A percentile compares a stretch with the other conserved stretches of the same genome.
phyloP scores from a whole-genome alignment of 1,284 basidiomycete species.

The Pholiota adiposa region DNA sequence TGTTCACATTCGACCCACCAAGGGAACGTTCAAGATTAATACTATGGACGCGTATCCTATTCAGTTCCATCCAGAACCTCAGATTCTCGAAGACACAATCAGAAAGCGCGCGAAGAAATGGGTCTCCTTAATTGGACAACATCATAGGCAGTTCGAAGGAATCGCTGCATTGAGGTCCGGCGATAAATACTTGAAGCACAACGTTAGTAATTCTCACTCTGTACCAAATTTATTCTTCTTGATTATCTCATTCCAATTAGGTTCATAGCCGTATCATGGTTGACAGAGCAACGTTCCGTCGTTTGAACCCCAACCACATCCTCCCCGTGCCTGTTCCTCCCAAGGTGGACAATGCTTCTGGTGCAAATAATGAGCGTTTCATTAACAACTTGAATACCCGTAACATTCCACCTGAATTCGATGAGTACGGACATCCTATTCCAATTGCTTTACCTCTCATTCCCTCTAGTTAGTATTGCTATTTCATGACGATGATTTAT shows the following conservation, averaged over 20 bases:
- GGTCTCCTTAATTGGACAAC: conserved; percentile 50
- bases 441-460: neutral
- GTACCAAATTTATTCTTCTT: conserved; percentile 5
- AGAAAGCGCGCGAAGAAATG: conserved; percentile 56
- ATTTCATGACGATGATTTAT: neutral
- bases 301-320: conserved; percentile 51
- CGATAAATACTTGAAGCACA: conserved; percentile 45
- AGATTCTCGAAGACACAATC: conserved; percentile 39
- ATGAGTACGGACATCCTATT: conserved; percentile 27
- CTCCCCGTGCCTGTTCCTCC: conserved; percentile 38
- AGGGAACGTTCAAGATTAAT: conserved; percentile 53
- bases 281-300: conserved; percentile 54
- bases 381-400: neutral
- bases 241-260: conserved; percentile 22
- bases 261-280: conserved; percentile 57
- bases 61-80: conserved; percentile 46
- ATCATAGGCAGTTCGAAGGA: conserved; percentile 59
- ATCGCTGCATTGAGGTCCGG: conserved; percentile 43
- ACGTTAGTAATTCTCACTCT: conserved; percentile 35
- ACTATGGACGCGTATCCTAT: conserved; percentile 55
- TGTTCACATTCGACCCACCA: conserved; percentile 44
- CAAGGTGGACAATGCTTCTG: conserved; percentile 17
- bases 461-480: neutral
- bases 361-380: conserved; percentile 2
- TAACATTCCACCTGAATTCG: conserved; percentile 14